phyloP scores from a whole-genome alignment of 2,329 filamentous ascomycete species.

The Botrytis squamosa region DNA sequence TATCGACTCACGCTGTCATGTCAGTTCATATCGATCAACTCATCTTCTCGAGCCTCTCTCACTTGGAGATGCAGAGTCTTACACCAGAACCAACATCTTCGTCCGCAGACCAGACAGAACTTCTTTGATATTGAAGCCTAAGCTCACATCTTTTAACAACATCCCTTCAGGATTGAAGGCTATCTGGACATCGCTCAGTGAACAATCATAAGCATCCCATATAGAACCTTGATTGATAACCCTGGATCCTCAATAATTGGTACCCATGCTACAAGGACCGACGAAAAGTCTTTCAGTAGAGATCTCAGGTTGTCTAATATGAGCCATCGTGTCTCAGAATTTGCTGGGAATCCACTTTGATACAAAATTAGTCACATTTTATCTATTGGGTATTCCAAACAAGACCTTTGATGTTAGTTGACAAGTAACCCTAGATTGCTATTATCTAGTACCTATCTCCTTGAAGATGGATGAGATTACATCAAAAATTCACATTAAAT shows the following conservation, averaged over 20 bases:
- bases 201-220: background rate
- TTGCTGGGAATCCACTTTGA: rapidly evolving
- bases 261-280: background rate
- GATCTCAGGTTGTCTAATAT: background rate
- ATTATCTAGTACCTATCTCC: background rate
- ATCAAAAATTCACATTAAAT: background rate
- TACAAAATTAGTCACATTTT: too few species aligned
- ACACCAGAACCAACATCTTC: background rate
- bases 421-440: background rate
- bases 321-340: background rate
- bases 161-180: background rate
- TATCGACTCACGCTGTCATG: background rate
- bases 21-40: background rate
- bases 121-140: background rate
- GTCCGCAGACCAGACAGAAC: background rate
- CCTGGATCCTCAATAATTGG: background rate
- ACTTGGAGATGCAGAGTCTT: background rate
- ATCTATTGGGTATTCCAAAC: background rate
- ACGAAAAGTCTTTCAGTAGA: background rate
- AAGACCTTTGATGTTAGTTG: background rate
- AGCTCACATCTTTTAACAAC: too few species aligned
- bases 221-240: background rate
- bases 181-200: background rate
- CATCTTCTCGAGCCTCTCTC: background rate
- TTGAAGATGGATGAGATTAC: background rate